phyloP scores from a whole-genome alignment of 306 rosid species.

The Fragaria iinumae region DNA sequence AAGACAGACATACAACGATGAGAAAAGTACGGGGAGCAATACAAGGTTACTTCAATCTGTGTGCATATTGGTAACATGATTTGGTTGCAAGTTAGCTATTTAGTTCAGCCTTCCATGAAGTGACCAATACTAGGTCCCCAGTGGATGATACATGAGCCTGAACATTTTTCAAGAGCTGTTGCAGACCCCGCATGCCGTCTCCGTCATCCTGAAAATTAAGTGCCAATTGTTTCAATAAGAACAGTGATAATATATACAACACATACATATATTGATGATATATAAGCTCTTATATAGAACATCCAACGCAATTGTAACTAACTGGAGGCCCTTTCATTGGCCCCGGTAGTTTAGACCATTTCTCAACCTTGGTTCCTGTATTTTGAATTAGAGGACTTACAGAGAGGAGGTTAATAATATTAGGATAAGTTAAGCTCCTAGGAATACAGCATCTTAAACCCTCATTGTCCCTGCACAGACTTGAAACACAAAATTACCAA shows the following conservation, averaged over 20 bases:
- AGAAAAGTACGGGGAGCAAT: not conserved
- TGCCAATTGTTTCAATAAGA: not conserved
- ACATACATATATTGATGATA: not conserved
- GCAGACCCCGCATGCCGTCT: not conserved
- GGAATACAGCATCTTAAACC: not conserved
- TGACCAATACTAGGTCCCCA: not conserved
- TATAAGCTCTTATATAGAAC: no score
- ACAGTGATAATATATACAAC: not conserved
- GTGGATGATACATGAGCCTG: not conserved
- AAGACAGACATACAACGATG: not conserved
- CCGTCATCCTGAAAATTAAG: not conserved
- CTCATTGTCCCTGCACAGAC: conserved; percentile 6
- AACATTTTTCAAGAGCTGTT: not conserved
- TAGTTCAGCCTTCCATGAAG: not conserved
- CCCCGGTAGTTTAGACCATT: not conserved
- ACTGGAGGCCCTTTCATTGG: not conserved
- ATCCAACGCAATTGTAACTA: not conserved
- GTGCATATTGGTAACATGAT: not conserved
- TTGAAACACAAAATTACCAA: not conserved
- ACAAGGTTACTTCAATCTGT: not conserved
- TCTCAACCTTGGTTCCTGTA: not conserved
- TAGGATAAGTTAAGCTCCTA: not conserved
- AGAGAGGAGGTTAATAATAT: not conserved
- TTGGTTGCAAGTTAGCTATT: not conserved
- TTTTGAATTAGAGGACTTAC: conserved; percentile 13